Percentiles rank a stretch among this genome's conserved stretches.
Evolutionary conservation across 805 yeast genomes (phyloP).

Genomic region (Vanderwaltozyma polyspora): DNA sequence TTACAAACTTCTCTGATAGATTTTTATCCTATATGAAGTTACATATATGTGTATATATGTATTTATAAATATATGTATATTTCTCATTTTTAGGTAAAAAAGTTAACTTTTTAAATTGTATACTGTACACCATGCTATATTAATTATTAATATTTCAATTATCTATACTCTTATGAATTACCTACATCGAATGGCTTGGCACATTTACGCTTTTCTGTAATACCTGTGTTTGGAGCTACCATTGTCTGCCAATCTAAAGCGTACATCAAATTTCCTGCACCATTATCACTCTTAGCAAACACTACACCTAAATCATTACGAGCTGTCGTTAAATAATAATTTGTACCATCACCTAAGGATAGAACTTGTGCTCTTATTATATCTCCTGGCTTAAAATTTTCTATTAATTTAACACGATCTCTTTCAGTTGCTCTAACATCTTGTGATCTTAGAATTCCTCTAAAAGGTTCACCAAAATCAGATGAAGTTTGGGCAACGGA

Average conservation of each 20-base stretch:
- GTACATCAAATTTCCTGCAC: constrained; percentile 67
- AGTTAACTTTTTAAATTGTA: no score
- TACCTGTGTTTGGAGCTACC: constrained; percentile 69
- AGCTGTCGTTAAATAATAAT: constrained; percentile 83
- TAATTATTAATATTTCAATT: not conserved
- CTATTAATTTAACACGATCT: constrained; percentile 70
- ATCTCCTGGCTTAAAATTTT: constrained; percentile 85
- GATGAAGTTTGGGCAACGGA: constrained; percentile 38
- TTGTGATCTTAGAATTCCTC: constrained; percentile 74
- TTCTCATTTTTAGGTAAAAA: no score
- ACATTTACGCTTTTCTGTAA: constrained; percentile 70
- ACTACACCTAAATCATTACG: constrained; percentile 88
- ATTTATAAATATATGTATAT: no score
- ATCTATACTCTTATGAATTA: not conserved
- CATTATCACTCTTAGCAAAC: constrained; percentile 59
- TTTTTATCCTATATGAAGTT: not conserved
- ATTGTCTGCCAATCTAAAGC: constrained; percentile 95
- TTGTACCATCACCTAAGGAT: constrained; percentile 87
- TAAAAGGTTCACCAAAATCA: constrained; percentile 80
- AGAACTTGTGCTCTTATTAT: constrained; percentile 70
- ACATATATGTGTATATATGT: no score
- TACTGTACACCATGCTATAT: no score
- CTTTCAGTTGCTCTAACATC: constrained; percentile 87
- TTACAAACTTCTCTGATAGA: not conserved
- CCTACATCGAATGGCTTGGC: constrained; percentile 62